Evolutionary conservation across 352 stramenopile genomes (phyloP).

Genomic region (Phytophthora sp.): DNA sequence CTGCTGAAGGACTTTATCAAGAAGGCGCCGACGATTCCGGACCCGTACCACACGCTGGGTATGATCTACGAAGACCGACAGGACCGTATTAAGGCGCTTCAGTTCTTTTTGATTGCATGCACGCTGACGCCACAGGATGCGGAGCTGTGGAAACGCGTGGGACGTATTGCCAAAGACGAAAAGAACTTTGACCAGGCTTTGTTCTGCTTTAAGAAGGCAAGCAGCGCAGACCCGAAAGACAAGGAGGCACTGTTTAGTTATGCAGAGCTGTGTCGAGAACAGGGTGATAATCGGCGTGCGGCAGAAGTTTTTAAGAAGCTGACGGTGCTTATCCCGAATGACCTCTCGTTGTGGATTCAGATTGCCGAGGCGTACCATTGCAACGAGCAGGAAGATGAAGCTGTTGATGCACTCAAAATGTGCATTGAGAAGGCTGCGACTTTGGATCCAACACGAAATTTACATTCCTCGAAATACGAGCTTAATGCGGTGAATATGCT

Average conservation of each 20-base stretch:
- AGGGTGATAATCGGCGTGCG: slow-evolving; percentile 78
- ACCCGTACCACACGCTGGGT: slow-evolving; percentile 86
- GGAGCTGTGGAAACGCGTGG: slow-evolving; percentile 87
- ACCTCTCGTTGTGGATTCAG: slow-evolving; percentile 87
- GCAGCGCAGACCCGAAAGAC: slow-evolving; percentile 80
- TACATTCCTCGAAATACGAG: slow-evolving; percentile 79
- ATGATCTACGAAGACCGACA: slow-evolving; percentile 90
- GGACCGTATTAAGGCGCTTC: slow-evolving; percentile 79
- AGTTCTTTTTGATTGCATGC: slow-evolving; percentile 89
- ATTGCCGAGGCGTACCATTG: slow-evolving; percentile 88
- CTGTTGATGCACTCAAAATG: slow-evolving; percentile 82
- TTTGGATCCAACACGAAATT: slow-evolving; percentile 54
- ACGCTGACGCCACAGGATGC: slow-evolving; percentile 82
- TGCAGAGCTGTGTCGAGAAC: slow-evolving; percentile 77
- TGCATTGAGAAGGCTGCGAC: slow-evolving; percentile 83
- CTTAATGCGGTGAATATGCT: slow-evolving; percentile 91
- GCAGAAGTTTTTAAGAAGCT: slow-evolving; percentile 87
- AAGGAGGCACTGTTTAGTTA: slow-evolving; percentile 85
- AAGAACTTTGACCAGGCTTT: slow-evolving; percentile 87
- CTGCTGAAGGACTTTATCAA: slow-evolving; percentile 91
- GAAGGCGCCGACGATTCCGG: slow-evolving; percentile 85
- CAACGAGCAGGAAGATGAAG: slow-evolving; percentile 87
- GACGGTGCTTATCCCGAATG: slow-evolving; percentile 65
- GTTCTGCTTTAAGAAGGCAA: slow-evolving; percentile 89
- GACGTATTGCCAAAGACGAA: slow-evolving; percentile 85